Base-by-base conservation (phyloP, 2,329 filamentous ascomycete species). In the Blastomyces silverae region DNA sequence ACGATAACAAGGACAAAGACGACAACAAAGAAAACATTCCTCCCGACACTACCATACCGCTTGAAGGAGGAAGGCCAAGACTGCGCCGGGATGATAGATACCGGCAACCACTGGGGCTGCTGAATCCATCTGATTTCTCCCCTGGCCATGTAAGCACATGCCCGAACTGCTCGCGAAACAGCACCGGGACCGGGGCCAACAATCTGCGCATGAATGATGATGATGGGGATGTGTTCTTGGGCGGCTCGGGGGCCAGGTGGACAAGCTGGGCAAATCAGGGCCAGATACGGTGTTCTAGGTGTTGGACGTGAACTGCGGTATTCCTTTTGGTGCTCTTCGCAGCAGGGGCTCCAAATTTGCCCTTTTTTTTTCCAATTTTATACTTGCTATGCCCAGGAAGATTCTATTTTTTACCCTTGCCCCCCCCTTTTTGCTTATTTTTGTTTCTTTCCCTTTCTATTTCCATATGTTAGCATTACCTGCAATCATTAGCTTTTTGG, bases 181-280 rank as follows among this genome's bases (percentile, higher is more conserved):
- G n/a, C 2, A 15, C 17, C 20, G 34, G n/a, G n/a, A 17, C 53
- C 15, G 34, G 20, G 11, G 13, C 10, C 28, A n/a, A 20, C 20
- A 25, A 39, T 39, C 17, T 42, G 34, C n/a, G 20, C 39, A 15
- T 39, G 34, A 58, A 39, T 22, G n/a, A 34, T 42, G 56, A 39
- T 42, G 56, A 37, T 39, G 56, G 56, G 2, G 56, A 58, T 58
- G 56, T 39, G n/a, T 58, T 22, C 37, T 25, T 58, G 5, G 56
- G 53, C 10, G 20, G 56, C 4, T 10, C 56, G 15, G n/a, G 37
- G 2, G 53, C 13, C 3, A 17, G 50, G 6, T 15, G 31, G 28
- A 31, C 17, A 52, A n/a, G 28, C 53, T 6, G 10, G 53, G 31
- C 7, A 52, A 56, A 17, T 31, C n/a, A 3, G 31, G 3, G 28